phyloP scores from a whole-genome alignment of 306 rosid species.

The Luffa acutangula region DNA sequence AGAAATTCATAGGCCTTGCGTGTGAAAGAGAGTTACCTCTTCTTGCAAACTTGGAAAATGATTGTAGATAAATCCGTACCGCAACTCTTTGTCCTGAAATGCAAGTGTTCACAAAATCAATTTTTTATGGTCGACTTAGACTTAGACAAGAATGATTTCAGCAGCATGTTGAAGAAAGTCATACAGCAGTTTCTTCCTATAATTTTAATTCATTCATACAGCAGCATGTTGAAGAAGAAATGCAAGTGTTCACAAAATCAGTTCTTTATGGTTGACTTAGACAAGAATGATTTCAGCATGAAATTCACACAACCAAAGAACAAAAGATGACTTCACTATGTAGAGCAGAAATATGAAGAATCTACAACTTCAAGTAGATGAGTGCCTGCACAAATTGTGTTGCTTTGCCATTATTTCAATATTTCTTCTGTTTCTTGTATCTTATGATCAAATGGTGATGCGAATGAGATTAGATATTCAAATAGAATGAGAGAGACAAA shows the following conservation, averaged over 20 bases:
- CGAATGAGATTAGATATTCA: neutral
- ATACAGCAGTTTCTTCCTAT: too few relatives aligned
- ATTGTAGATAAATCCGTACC: constrained; percentile 94
- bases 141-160: too few relatives aligned
- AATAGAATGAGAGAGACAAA: neutral
- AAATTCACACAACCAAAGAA: neutral
- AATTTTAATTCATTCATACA: too few relatives aligned
- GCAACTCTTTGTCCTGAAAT: constrained; percentile 80
- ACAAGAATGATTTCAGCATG: neutral
- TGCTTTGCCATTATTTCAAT: neutral
- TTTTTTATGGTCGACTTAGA: too few relatives aligned
- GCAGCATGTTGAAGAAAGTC: too few relatives aligned
- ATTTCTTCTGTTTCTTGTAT: too few relatives aligned
- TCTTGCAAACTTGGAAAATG: constrained; percentile 92
- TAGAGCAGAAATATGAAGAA: neutral
- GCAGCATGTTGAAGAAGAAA: too few relatives aligned
- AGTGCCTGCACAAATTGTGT: neutral
- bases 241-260: constrained; percentile 6
- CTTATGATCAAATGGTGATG: neutral
- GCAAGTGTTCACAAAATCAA: neutral
- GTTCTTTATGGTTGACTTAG: neutral
- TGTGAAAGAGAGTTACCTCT: constrained; percentile 57
- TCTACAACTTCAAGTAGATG: neutral
- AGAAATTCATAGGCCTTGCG: constrained; percentile 22
- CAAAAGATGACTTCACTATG: neutral